Base-by-base conservation (phyloP, 2,329 filamentous ascomycete genomes). In the Myrmaecium sp. region DNA sequence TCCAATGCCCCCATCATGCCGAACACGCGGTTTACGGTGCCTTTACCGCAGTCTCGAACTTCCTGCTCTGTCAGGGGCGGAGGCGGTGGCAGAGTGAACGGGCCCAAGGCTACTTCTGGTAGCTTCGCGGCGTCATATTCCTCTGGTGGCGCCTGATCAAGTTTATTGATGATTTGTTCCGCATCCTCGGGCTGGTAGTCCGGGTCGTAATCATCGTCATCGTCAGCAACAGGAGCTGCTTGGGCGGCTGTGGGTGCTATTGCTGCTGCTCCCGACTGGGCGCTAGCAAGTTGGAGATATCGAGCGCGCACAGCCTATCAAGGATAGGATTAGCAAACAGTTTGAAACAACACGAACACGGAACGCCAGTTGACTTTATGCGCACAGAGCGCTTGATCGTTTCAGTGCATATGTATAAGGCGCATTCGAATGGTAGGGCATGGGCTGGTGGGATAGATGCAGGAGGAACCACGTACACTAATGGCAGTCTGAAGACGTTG, bases 131-230 rank as follows among this genome's bases (percentile, higher is more conserved):
- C 34, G 16, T 40, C 32, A 4, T 63, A 47, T 21, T 66, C 62
- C 23, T 66, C 63, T 4, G 69, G 57, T n/a, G 74, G 64, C 4
- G 73, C 62, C 33, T 69, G 69, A 43, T 86, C 79, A 9, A 82
- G 61, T 44, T 79, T 79, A 49, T 86, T 80, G 25, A 76, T 54
- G 17, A 81, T 73, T 43, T 86, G 78, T 41, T 83, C 77, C 1
- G 69, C 69, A 36, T 81, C 73, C 47, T 91, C 81, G 6, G 76
- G 66, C 32, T 75, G 71, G 38, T 82, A 83, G 43, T 91, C 79
- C 0, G 86, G 84, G 42, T 94, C 86, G 43, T 94, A 94, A 40
- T 93, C 81, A 36, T 92, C 82, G 12, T 93, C 84, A 21, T 92
- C 83, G 3, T 79, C 72, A 14, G 66, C 69, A 2, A 49, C 51